These are phyloP conservation scores for Lactarius pseudohatsudake DNA, from an alignment of 768 basidiomycete species.

Conservation along the genomic window DNA sequence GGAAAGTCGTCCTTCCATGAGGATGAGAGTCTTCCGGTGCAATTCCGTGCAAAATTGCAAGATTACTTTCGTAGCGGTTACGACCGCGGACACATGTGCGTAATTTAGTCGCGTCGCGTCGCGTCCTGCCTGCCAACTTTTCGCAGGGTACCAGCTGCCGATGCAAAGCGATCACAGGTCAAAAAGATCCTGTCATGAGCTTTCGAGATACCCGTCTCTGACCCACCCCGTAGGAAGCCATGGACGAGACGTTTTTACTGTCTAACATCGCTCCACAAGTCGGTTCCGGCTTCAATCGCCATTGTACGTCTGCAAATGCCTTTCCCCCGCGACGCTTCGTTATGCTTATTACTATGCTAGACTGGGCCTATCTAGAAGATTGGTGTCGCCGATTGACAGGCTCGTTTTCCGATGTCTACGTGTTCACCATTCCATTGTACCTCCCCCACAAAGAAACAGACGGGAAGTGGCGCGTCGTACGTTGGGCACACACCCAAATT, in stretches of 20 bases:
- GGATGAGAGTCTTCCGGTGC: constrained; percentile 71
- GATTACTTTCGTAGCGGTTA: constrained; percentile 95
- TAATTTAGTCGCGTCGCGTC: constrained; percentile 17
- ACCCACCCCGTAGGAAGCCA: constrained; percentile 58
- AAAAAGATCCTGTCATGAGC: not conserved
- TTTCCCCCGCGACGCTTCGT: not conserved
- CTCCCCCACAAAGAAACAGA: constrained; percentile 82
- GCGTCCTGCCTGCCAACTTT: not conserved
- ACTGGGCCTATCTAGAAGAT: constrained; percentile 96
- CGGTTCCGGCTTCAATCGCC: constrained; percentile 94
- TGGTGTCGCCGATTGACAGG: constrained; percentile 90
- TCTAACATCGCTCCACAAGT: constrained; percentile 99
- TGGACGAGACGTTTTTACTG: constrained; percentile 94
- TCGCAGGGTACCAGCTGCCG: constrained; percentile 89
- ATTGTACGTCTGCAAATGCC: constrained; percentile 58
- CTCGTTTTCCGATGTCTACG: constrained; percentile 91
- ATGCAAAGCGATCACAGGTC: constrained; percentile 87
- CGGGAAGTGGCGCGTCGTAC: constrained; percentile 93
- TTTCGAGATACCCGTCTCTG: not conserved
- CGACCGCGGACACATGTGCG: constrained; percentile 95
- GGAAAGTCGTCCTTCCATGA: constrained; percentile 78
- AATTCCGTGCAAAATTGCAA: constrained; percentile 78
- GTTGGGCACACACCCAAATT: constrained; percentile 36
- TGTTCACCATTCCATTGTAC: constrained; percentile 98
- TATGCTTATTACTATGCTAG: constrained; percentile 40